Percentiles rank a stretch among this genome's conserved stretches.
These are phyloP conservation scores for Pyrus pyrifolia DNA, from an alignment of 306 rosid genomes.

Conservation along the genomic window DNA sequence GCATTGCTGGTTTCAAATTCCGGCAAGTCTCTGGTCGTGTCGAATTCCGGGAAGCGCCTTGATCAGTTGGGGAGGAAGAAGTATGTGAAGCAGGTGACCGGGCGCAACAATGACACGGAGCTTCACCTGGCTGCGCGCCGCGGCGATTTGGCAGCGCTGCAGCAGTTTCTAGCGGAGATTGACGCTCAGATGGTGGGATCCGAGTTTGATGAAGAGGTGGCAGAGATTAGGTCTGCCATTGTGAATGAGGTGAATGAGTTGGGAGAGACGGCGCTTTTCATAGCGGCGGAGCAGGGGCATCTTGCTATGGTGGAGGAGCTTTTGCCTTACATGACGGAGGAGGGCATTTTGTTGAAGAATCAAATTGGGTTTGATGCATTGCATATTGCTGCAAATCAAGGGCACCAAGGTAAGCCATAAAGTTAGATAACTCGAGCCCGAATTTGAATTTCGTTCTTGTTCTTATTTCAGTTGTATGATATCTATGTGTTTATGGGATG, in stretches of 20 bases:
- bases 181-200: conserved; percentile 67
- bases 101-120: conserved; percentile 75
- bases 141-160: conserved; percentile 44
- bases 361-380: conserved; percentile 57
- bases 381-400: conserved; percentile 77
- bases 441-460: too few relatives aligned
- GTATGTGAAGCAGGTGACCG: conserved; percentile 80
- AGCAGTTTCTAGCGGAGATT: conserved; percentile 45
- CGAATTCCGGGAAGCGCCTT: conserved; percentile 54
- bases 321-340: conserved; percentile 38
- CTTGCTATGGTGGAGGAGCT: conserved; percentile 53
- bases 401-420: conserved; percentile 53
- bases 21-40: conserved; percentile 27
- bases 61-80: conserved; percentile 53
- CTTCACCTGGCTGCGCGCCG: conserved; percentile 75
- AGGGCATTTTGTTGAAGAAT: conserved; percentile 53
- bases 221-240: conserved; percentile 52
- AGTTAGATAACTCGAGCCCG: not conserved
- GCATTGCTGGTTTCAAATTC: conserved; percentile 17
- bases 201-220: conserved; percentile 67
- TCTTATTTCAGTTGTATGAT: not conserved
- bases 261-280: conserved; percentile 72
- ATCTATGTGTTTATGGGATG: not conserved
- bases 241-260: conserved; percentile 77
- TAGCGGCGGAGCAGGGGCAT: conserved; percentile 67